phyloP scores from a whole-genome alignment of 148 eudicot genomes.

The Chenopodium suecicum region DNA sequence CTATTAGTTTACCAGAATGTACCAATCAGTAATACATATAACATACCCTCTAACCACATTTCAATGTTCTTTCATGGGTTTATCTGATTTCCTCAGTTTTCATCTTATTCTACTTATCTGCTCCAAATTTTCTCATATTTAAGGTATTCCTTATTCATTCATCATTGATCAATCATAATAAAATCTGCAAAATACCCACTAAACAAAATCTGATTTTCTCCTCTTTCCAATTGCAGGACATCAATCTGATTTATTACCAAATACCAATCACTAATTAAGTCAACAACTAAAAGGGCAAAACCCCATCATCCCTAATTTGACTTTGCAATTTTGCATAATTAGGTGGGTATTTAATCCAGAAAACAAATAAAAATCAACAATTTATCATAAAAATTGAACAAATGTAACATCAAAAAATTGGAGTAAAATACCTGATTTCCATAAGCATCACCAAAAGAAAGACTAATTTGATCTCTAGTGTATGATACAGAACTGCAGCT shows the following conservation, averaged over 20 bases:
- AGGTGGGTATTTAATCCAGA: no score
- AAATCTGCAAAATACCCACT: constrained; percentile 1
- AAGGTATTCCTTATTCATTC: no score
- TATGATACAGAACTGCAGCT: constrained; percentile 45
- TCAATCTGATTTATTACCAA: background rate
- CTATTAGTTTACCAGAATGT: constrained; percentile 16
- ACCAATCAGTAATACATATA: background rate
- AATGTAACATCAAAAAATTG: no score
- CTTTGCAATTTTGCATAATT: constrained; percentile 2
- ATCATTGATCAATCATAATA: background rate
- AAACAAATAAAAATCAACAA: background rate
- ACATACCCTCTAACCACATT: background rate
- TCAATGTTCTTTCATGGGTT: constrained; percentile 8
- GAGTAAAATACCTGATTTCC: constrained; percentile 46
- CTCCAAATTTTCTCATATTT: background rate
- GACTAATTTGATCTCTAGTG: constrained; percentile 55
- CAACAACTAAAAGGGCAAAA: background rate
- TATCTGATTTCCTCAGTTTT: background rate
- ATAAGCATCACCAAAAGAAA: constrained; percentile 59
- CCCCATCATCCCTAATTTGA: constrained; percentile 22
- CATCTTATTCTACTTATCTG: background rate
- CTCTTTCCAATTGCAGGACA: background rate
- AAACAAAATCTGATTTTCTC: background rate
- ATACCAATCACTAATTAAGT: background rate
- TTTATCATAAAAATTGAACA: background rate